These are phyloP conservation scores for Crinitomyces ghanaensis DNA, from an alignment of 805 yeast species.

Conservation along the genomic window DNA sequence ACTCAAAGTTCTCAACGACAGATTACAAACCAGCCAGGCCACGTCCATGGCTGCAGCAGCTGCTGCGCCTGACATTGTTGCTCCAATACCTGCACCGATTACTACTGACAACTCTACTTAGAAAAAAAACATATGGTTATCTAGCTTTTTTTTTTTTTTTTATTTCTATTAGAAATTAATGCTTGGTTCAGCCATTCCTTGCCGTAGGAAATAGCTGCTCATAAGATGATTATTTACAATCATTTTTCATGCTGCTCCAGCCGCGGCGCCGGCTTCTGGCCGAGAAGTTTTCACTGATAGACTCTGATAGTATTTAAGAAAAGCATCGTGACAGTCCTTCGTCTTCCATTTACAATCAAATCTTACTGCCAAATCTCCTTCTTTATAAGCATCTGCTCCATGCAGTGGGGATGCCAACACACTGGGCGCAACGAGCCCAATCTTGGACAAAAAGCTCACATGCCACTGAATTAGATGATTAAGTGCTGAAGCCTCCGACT, in stretches of 20 bases:
- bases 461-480: slow-evolving; percentile 95
- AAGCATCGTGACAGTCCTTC: slow-evolving; percentile 20
- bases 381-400: slow-evolving; percentile 34
- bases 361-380: slow-evolving; percentile 58
- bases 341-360: slow-evolving; percentile 32
- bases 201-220: not conserved
- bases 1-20: slow-evolving; percentile 23
- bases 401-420: slow-evolving; percentile 21
- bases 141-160: not conserved
- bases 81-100: too few relatives aligned
- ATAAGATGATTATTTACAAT: not conserved
- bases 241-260: not conserved
- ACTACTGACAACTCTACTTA: too few relatives aligned
- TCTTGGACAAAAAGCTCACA: slow-evolving; percentile 60
- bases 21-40: too few relatives aligned
- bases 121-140: not conserved
- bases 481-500: slow-evolving; percentile 42
- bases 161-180: not conserved
- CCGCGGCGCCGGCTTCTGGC: not conserved
- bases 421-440: slow-evolving; percentile 64
- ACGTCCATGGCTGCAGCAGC: too few relatives aligned
- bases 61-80: too few relatives aligned
- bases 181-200: not conserved
- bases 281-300: slow-evolving; percentile 11
- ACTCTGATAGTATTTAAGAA: slow-evolving; percentile 21